These are phyloP conservation scores for Sarocladium brachiariae DNA, from an alignment of 2,329 filamentous ascomycete genomes.

Conservation along the genomic window DNA sequence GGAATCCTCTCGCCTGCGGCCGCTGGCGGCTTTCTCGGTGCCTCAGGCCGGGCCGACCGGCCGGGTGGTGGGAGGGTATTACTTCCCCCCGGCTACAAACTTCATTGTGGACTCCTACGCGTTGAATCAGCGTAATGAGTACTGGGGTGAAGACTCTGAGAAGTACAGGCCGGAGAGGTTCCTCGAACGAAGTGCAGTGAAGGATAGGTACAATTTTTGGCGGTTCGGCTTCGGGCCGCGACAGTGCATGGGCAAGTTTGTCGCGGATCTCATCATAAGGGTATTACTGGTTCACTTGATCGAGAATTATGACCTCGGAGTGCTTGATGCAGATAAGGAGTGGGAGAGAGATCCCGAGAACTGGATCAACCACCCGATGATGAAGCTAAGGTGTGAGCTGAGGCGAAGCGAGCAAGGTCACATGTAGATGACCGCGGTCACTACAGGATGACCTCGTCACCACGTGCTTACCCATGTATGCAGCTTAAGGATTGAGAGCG, in stretches of 20 bases:
- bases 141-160: constrained; percentile 30
- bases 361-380: neutral
- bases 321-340: neutral
- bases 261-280: constrained; percentile 29
- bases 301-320: neutral
- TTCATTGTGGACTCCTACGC: constrained; percentile 36
- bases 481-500: too few relatives aligned
- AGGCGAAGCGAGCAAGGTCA: too few relatives aligned
- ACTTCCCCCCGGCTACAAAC: constrained; percentile 29
- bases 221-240: constrained; percentile 38
- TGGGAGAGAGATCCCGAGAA: neutral
- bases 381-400: too few relatives aligned
- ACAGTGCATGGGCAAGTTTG: constrained; percentile 34
- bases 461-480: too few relatives aligned
- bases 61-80: constrained; percentile 23
- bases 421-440: too few relatives aligned
- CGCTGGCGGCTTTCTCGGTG: constrained; percentile 16
- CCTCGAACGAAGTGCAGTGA: constrained; percentile 13
- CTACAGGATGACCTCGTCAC: too few relatives aligned
- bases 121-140: constrained; percentile 31
- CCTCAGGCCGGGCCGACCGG: neutral
- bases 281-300: neutral
- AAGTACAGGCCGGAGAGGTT: constrained; percentile 28
- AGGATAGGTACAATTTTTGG: constrained; percentile 35
- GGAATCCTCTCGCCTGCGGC: constrained; percentile 31